Conservation (phyloP, 2,329 filamentous ascomycete genomes). For the Acrodontium crateriforme region DNA sequence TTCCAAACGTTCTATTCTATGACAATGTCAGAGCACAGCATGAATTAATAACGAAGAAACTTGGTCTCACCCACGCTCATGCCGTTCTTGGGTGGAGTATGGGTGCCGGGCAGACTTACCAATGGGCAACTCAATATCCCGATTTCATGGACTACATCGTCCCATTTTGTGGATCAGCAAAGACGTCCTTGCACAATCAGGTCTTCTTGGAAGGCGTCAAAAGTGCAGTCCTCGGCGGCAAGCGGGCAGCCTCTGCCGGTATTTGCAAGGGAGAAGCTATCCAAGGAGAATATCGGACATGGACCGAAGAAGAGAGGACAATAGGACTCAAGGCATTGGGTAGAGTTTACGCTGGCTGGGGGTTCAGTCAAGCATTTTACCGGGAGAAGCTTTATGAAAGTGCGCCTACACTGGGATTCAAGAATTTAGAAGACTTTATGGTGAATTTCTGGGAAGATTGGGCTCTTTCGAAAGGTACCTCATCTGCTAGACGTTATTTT, state of each 20-base stretch:
- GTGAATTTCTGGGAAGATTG: slow-evolving; percentile 62
- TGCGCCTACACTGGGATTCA: slow-evolving; percentile 49
- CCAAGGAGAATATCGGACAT: slow-evolving; percentile 17
- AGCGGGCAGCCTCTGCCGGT: slow-evolving; percentile 40
- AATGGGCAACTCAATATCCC: slow-evolving; percentile 24
- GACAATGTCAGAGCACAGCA: slow-evolving; percentile 58
- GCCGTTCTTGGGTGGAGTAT: slow-evolving; percentile 58
- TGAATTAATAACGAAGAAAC: slow-evolving; percentile 47
- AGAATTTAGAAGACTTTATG: slow-evolving; percentile 60
- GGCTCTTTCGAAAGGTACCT: slow-evolving; percentile 50
- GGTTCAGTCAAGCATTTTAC: slow-evolving; percentile 68
- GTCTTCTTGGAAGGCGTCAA: slow-evolving; percentile 55
- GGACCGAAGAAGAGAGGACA: slow-evolving; percentile 36
- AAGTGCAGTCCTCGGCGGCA: slow-evolving; percentile 43
- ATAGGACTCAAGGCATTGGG: slow-evolving; percentile 52
- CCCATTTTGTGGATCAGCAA: slow-evolving; percentile 53
- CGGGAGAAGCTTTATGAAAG: slow-evolving; percentile 55
- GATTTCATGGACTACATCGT: slow-evolving; percentile 51
- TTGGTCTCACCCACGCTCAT: slow-evolving; percentile 45
- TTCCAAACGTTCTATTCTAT: slow-evolving; percentile 50
- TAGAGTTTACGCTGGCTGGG: slow-evolving; percentile 63
- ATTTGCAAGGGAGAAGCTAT: slow-evolving; percentile 33
- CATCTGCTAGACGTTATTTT: not conserved
- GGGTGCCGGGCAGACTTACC: slow-evolving; percentile 49
- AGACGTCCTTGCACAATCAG: slow-evolving; percentile 52